Evolutionary conservation across 495 filamentous ascomycete species (phyloP), one percentile per base, ranked within the genome.

Genomic region (Penicillium coffeae): DNA sequence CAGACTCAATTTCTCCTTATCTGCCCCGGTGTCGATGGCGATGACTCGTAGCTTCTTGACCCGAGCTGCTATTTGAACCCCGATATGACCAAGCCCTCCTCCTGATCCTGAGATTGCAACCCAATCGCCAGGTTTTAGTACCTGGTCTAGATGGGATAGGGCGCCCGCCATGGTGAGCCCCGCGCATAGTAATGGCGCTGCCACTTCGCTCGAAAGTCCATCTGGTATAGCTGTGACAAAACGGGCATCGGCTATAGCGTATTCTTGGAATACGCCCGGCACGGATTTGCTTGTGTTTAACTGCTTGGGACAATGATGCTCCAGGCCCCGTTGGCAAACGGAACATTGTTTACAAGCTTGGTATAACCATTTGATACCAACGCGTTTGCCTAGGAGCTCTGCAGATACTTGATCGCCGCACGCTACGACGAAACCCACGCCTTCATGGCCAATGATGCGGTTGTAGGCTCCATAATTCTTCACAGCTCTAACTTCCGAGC

Each of bases 191-290:
- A 70, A 42, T 7, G 67, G 68, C 2, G 60, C 68, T 3, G 63
- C 68, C 22, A 62, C 42, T 22, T 65, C 61, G 45, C 62, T 58
- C 0, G 37, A 1, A 0, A 72, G 46, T 0, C 45, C 55, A 0
- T 65, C 56, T 12, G 65, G 67, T 39, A 70, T 64, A 14, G 14
- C 16, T 0, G 62, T 64, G 14, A 63, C 35, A 27, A 65, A 70
- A 8, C 60, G 38, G 3, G 60, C 60, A 42, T 66, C 64, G 0
- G 60, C 56, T 15, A 70, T 20, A 2, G 54, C 62, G 27, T 72
- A 71, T 22, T 72, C 58, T 50, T 72, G 68, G 14, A 72, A 46
- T n/a, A 68, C 71, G 0, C 69, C 69, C 0, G 68, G 68, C 3
- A 64, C 59, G 42, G 63, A 54, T 3, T 60, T 60, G 15, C 66